These are phyloP conservation scores for Rhododendron ovatum DNA, from an alignment of 148 eudicot species.

Conservation along the genomic window DNA sequence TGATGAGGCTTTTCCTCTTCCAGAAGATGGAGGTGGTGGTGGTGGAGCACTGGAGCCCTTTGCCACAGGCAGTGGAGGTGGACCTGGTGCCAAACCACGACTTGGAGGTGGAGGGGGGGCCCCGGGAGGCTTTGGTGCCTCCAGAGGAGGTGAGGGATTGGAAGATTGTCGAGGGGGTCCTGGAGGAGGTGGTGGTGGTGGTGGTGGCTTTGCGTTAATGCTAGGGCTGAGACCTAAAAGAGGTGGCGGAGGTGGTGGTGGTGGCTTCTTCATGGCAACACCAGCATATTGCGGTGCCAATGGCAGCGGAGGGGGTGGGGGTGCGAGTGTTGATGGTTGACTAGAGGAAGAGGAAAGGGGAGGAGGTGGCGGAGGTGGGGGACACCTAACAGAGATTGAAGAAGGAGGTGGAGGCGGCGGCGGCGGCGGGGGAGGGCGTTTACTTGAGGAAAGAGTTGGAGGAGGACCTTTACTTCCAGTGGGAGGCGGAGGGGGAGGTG, in stretches of 20 bases:
- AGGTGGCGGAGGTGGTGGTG: slow-evolving; percentile 24
- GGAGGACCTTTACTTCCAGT: slow-evolving; percentile 15
- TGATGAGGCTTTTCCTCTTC: slow-evolving; percentile 47
- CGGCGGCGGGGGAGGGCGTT: slow-evolving; percentile 15
- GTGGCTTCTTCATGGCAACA: background rate
- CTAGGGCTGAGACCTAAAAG: slow-evolving; percentile 4
- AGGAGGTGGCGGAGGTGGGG: slow-evolving; percentile 55
- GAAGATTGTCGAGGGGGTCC: slow-evolving; percentile 33
- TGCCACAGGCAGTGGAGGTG: slow-evolving; percentile 67
- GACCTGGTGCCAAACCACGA: slow-evolving; percentile 44
- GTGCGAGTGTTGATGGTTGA: background rate
- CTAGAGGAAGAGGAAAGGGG: slow-evolving; percentile 13
- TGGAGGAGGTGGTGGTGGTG: slow-evolving; percentile 60
- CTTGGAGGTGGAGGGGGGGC: slow-evolving; percentile 50
- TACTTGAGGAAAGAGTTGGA: slow-evolving; percentile 15
- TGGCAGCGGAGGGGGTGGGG: slow-evolving; percentile 19
- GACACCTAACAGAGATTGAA: slow-evolving; percentile 7
- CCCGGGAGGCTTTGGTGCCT: slow-evolving; percentile 40
- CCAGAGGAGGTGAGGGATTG: slow-evolving; percentile 41
- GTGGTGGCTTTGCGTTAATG: slow-evolving; percentile 21
- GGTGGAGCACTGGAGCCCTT: slow-evolving; percentile 50
- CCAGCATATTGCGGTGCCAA: slow-evolving; percentile 13
- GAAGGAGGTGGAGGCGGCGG: slow-evolving; percentile 27
- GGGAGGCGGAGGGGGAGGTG: slow-evolving; percentile 20
- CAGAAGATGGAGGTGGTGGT: slow-evolving; percentile 67